A percentile compares a stretch with the other conserved stretches of the same genome.
Conservation (phyloP, 495 filamentous ascomycete genomes). For the Corynascus novoguineensis region DNA sequence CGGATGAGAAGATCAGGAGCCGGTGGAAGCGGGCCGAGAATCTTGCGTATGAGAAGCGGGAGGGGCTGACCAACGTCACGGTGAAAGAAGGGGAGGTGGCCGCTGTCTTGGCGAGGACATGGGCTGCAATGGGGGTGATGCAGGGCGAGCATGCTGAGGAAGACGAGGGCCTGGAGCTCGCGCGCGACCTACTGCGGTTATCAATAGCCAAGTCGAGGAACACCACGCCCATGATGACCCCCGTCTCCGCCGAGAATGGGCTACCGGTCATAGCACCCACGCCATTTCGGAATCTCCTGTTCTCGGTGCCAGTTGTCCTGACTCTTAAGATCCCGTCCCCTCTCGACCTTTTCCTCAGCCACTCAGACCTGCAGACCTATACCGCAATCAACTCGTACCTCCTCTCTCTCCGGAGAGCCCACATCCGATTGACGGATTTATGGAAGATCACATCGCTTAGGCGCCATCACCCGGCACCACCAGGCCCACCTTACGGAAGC, state of each 20-base stretch:
- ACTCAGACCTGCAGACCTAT: slow-evolving; percentile 69
- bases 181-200: slow-evolving; percentile 68
- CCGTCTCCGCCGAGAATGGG: slow-evolving; percentile 16
- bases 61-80: slow-evolving; percentile 49
- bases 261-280: slow-evolving; percentile 36
- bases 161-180: slow-evolving; percentile 72
- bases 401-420: slow-evolving; percentile 71
- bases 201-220: slow-evolving; percentile 47
- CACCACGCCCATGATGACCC: slow-evolving; percentile 25
- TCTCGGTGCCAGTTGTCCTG: slow-evolving; percentile 68
- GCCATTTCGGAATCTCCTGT: slow-evolving; percentile 72
- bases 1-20: slow-evolving; percentile 63
- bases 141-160: slow-evolving; percentile 67
- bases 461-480: slow-evolving; percentile 66
- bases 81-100: slow-evolving; percentile 85
- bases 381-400: slow-evolving; percentile 83
- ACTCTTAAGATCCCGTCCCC: slow-evolving; percentile 71
- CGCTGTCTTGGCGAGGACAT: slow-evolving; percentile 65
- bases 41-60: slow-evolving; percentile 47
- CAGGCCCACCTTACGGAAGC: slow-evolving; percentile 57
- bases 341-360: slow-evolving; percentile 77
- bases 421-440: slow-evolving; percentile 71
- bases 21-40: slow-evolving; percentile 52
- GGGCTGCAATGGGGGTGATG: slow-evolving; percentile 68
- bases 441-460: slow-evolving; percentile 79